Base-by-base conservation (phyloP, 495 filamentous ascomycete genomes). In the Podospora comata region DNA sequence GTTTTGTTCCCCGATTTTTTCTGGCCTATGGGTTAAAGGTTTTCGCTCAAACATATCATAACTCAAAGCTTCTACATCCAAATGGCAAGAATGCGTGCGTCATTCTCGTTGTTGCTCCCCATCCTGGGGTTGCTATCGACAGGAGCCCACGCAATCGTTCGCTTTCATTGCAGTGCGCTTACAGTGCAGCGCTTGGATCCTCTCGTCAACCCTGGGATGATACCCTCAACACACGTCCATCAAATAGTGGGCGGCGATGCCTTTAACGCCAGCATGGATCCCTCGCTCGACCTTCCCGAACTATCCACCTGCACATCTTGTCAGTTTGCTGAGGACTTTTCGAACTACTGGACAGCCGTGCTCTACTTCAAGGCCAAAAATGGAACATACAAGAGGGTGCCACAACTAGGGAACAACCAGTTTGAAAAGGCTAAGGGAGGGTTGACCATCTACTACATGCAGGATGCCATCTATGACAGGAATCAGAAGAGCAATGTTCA, bases 241-340 rank as follows among this genome's bases (percentile, higher is more conserved):
- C 79, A 82, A 56, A 81, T 84, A 23, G 80, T 82, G 0, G 82
- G 82, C 55, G 82, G 82, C 60, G 81, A 84, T 74, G 79, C 78
- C 55, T 84, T 84, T 74, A 81, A 82, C 63, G 79, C 79, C 28
- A 77, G 79, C 32, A 83, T 83, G 82, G 75, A 79, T 11, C 61
- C 32, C 15, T 28, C 27, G n/a, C 78, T 78, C 11, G 82, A 84
- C 48, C 75, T 83, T 18, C 78, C 79, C 4, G 75, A 73, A 67
- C 62, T 75, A 62, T 79, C 74, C 9, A 80, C 70, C 9, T 75
- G 73, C 57, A 75, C 73, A 4, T 73, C 71, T 3, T 75, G 73
- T 67, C 67, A 71, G 55, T 68, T 75, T 55, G 27, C 69, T n/a
- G 73, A 75, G 13, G 71, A 75, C 28, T 71, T 73, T 32, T 73